Base-by-base conservation (phyloP, 192 early-diverging fungal genomes). In the Allomyces macrogynus region DNA sequence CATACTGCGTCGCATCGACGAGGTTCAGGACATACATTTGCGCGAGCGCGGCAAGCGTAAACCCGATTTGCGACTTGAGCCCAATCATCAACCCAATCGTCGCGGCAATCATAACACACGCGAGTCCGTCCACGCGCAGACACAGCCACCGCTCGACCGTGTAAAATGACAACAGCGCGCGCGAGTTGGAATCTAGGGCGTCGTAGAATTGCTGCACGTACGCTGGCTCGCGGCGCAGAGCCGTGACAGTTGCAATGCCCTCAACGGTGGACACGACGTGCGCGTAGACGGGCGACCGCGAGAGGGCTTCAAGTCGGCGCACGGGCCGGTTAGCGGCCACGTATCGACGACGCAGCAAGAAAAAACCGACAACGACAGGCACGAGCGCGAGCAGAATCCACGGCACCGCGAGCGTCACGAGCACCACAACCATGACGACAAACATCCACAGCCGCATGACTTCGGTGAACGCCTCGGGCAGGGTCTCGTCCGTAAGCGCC, bases 141-240 rank as follows among this genome's bases (percentile, higher is more conserved):
- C 86, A 87, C 44, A 96, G 76, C 92, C 92, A 95, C 40, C 90
- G 77, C 76, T 90, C 92, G 22, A 83, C 77, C 8, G 79, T 81
- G 89, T 91, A 93, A 75, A 94, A 78, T 70, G 85, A 84, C 65
- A 93, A 83, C 71, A 83, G 91, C 8, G 93, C 85, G 16, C 91
- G 78, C 72, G 93, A 92, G 77, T 92, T 89, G 62, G 73, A 74
- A 69, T 97, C 83, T 16, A 84, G 73, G 62, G 82, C 78, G 43
- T 62, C 64, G 68, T 79, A 64, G 40, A 84, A 83, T 61, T 81
- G 80, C 32, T 72, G 68, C 23, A 83, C 70, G 69, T 90, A 91
- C 54, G 79, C 72, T 7, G 79, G 70, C 68, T 90, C 75, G 8
- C 75, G 78, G 10, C 88, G 85, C 72, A 86, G 95, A 16, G 93